Percentiles rank a stretch among this genome's conserved stretches.
These are phyloP conservation scores for Melanogaster broomeanus DNA, from an alignment of 768 basidiomycete species.

Conservation along the genomic window DNA sequence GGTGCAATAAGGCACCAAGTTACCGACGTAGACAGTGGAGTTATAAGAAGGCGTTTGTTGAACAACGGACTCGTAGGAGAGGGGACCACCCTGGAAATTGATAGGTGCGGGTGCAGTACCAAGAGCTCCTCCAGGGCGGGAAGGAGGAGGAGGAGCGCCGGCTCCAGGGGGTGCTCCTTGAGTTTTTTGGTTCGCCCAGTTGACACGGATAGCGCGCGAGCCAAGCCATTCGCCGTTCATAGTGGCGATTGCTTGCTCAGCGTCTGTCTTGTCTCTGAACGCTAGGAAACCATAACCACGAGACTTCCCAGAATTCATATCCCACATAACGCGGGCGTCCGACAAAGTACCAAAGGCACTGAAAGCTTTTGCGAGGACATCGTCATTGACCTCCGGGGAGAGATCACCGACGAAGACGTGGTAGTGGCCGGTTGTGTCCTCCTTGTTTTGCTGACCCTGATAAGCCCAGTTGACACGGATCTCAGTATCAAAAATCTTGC, in stretches of 20 bases:
- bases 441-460: constrained; percentile 97
- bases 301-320: constrained; percentile 99
- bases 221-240: constrained; percentile 99
- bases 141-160: constrained; percentile 33
- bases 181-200: constrained; percentile 99
- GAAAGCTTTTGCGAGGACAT: constrained; percentile 95
- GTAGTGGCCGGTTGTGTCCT: constrained; percentile 96
- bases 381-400: constrained; percentile 97
- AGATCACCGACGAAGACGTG: constrained; percentile 99
- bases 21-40: constrained; percentile 97
- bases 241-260: constrained; percentile 97
- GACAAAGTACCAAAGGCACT: constrained; percentile 95
- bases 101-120: constrained; percentile 83
- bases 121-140: constrained; percentile 43
- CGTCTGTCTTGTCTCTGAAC: constrained; percentile 98
- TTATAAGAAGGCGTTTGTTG: constrained; percentile 93
- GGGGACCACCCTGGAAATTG: constrained; percentile 86
- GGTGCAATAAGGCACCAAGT: constrained; percentile 95
- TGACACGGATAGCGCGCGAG: constrained; percentile 96
- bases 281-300: constrained; percentile 98
- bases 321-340: constrained; percentile 99
- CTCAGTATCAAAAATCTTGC: constrained; percentile 99
- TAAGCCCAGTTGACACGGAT: constrained; percentile 99
- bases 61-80: constrained; percentile 92
- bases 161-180: constrained; percentile 50